Evolutionary conservation across 768 basidiomycete genomes (phyloP).

Genomic region (Mycena kentingensis): DNA sequence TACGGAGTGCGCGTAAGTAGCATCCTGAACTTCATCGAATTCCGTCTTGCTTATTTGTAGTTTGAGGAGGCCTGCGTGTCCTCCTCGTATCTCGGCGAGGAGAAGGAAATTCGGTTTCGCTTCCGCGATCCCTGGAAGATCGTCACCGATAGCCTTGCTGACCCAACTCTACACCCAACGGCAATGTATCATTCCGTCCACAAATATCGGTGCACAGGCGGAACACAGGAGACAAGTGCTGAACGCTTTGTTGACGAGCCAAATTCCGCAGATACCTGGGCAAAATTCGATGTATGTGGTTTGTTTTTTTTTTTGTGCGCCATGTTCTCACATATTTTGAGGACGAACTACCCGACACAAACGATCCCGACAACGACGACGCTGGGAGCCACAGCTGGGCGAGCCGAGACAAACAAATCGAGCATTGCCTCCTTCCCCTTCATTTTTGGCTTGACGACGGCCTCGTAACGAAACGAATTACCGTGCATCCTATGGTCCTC

Average conservation of each 20-base stretch:
- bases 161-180: conserved; percentile 21
- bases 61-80: conserved; percentile 22
- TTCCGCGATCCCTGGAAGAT: conserved; percentile 35
- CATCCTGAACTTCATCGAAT: neutral
- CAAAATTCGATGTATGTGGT: conserved; percentile 28
- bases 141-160: conserved; percentile 24
- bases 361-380: conserved; percentile 2
- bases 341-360: conserved; percentile 23
- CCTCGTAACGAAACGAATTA: conserved; percentile 27
- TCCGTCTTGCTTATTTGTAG: conserved; percentile 7
- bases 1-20: conserved; percentile 24
- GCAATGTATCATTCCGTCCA: conserved; percentile 25
- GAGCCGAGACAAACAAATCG: no score
- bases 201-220: conserved; percentile 26
- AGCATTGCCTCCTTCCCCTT: conserved; percentile 32
- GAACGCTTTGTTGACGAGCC: conserved; percentile 31
- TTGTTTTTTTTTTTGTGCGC: neutral
- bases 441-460: no score
- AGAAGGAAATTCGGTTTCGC: conserved; percentile 23
- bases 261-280: conserved; percentile 33
- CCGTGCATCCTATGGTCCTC: conserved; percentile 32
- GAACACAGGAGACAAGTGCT: neutral
- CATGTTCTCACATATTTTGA: conserved; percentile 7
- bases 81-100: conserved; percentile 19
- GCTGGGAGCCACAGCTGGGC: no score